Evolutionary conservation across 345 rosid species (phyloP), one percentile per base, ranked within the genome.

Genomic region (Eutrema heterophyllum): DNA sequence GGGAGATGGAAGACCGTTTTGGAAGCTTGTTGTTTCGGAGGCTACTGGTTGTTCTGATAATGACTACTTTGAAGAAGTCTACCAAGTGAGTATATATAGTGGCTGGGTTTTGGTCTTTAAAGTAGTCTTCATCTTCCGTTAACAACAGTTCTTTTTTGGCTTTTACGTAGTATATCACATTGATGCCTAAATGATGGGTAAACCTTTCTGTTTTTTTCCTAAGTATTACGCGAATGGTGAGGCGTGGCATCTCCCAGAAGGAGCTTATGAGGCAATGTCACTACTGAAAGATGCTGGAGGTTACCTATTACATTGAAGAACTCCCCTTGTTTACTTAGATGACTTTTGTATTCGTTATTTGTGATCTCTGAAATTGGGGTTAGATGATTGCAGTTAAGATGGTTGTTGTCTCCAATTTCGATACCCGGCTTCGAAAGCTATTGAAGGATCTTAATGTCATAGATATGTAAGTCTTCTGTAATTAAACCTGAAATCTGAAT

Each of bases 1-100:
- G 97, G 98, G 93, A 64, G 93, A 93, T 81, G 97, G 92, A 49
- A 89, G 83, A 81, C 93, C 97, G 30, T 93, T 89, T 61, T 87
- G 96, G 97, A 90, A 85, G 74, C 86, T 83, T 3, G 82, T 87
- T 71, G 94, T 93, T 63, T 81, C 91, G 15, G 94, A 90, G 79
- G 97, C 97, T 65, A 93, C 97, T 60, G 93, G 97, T 67, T 89
- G 87, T 76, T 56, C 78, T 32, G 73, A 86, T 68, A 79, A 84
- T 12, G 88, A 83, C 80, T 90, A 90, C 81, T 89, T 93, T 59
- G 96, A 90, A 80, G 98, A 93, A 81, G 87, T 93, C 53, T 90
- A 93, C 58, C 66, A 87, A 87, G 98, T 93, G 18, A 69, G 72
- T 61, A 45, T 30, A 45, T 30, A 15, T 68, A 13, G 49, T 56